Evolutionary conservation across 805 yeast species (phyloP).

Genomic region (Saccharomycopsis microspora): DNA sequence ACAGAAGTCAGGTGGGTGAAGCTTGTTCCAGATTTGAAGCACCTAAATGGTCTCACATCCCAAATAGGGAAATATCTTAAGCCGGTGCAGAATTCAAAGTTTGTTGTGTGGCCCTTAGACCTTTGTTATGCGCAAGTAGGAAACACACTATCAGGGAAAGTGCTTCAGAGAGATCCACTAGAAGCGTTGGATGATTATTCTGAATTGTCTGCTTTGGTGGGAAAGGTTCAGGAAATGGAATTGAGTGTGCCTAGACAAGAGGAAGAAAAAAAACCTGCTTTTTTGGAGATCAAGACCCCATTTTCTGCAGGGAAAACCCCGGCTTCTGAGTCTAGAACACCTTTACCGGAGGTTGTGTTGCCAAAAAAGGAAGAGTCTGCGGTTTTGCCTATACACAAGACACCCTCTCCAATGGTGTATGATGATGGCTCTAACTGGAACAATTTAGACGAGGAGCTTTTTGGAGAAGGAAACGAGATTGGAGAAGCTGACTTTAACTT

Average conservation of each 20-base stretch:
- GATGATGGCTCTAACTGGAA: slow-evolving; percentile 18
- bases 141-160: no score
- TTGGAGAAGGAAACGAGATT: slow-evolving; percentile 22
- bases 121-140: slow-evolving; percentile 34
- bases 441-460: slow-evolving; percentile 23
- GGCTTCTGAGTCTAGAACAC: background rate
- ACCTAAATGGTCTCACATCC: slow-evolving; percentile 59
- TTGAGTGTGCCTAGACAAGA: background rate
- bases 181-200: slow-evolving; percentile 22
- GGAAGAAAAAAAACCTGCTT: background rate
- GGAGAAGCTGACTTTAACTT: slow-evolving; percentile 22
- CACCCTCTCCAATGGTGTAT: slow-evolving; percentile 10
- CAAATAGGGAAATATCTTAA: slow-evolving; percentile 43
- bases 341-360: background rate
- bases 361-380: slow-evolving; percentile 1
- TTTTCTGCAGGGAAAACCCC: background rate
- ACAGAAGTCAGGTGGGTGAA: slow-evolving; percentile 46
- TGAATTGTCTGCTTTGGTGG: slow-evolving; percentile 3
- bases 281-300: background rate
- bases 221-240: background rate
- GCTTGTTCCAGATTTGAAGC: slow-evolving; percentile 55
- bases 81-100: slow-evolving; percentile 40
- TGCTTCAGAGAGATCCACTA: slow-evolving; percentile 30
- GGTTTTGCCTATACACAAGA: no score
- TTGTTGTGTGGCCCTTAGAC: slow-evolving; percentile 62